Evolutionary conservation across 768 basidiomycete species (phyloP).

Genomic region (Tulasnella sp.): DNA sequence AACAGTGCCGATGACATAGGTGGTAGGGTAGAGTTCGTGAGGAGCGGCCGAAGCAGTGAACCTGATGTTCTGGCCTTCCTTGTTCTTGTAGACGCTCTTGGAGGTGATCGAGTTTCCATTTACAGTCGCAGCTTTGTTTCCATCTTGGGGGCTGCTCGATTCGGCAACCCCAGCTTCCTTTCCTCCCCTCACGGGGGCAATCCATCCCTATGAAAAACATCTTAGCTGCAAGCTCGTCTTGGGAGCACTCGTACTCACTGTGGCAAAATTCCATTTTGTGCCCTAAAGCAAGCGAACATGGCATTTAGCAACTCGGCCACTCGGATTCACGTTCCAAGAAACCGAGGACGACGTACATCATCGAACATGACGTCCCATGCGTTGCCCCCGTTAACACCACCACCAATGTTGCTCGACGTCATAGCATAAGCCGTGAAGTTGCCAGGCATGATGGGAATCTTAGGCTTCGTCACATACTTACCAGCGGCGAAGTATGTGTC

Average conservation of each 20-base stretch:
- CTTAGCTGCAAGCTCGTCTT: neutral
- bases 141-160: neutral
- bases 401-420: neutral
- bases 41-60: neutral
- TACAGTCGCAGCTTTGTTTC: neutral
- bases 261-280: neutral
- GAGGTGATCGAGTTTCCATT: neutral
- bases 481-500: neutral
- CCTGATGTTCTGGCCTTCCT: neutral
- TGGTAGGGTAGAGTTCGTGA: neutral
- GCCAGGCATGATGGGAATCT: neutral
- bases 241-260: neutral
- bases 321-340: neutral
- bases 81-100: neutral
- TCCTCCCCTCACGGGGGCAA: neutral
- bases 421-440: neutral
- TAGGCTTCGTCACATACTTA: neutral
- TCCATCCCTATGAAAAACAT: neutral
- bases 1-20: neutral
- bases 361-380: neutral
- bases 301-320: neutral
- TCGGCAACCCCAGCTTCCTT: neutral
- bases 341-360: neutral
- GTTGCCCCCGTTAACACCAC: neutral
- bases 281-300: neutral